Conservation (phyloP, 257 asterid species). For the Ligustrum vulgare region DNA sequence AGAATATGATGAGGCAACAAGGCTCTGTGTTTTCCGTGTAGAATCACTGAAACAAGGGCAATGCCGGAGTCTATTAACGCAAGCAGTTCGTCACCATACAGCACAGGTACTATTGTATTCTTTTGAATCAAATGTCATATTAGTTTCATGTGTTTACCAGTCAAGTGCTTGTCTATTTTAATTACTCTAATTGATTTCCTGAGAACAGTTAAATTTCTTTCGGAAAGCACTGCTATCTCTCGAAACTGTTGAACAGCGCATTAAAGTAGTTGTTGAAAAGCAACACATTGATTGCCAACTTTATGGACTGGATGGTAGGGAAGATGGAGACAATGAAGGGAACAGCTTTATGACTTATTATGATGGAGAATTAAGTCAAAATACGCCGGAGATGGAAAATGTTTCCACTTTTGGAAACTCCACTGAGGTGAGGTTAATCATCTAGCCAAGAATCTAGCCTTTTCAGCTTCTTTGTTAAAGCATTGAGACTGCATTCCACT, state of each 20-base stretch:
- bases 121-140: conserved; percentile 11
- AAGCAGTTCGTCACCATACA: conserved; percentile 95
- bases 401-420: conserved; percentile 50
- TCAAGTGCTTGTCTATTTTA: conserved; percentile 18
- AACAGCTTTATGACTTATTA: conserved; percentile 51
- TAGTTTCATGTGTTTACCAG: background rate
- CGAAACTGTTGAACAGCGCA: conserved; percentile 76
- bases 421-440: conserved; percentile 56
- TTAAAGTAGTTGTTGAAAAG: conserved; percentile 69
- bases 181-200: conserved; percentile 25
- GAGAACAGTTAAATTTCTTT: conserved; percentile 72
- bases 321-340: conserved; percentile 45
- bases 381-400: conserved; percentile 56
- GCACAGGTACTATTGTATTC: conserved; percentile 66
- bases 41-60: conserved; percentile 97
- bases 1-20: conserved; percentile 80
- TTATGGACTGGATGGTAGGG: conserved; percentile 55
- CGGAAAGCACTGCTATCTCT: conserved; percentile 86
- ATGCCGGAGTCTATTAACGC: conserved; percentile 81
- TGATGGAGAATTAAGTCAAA: conserved; percentile 68
- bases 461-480: conserved; percentile 5
- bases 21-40: conserved; percentile 84
- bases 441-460: background rate
- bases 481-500: background rate
- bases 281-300: conserved; percentile 81